Percentiles rank a stretch among this genome's conserved stretches.
phyloP scores from a whole-genome alignment of 2,329 filamentous ascomycete species.

The Sporothrix curviconia region DNA sequence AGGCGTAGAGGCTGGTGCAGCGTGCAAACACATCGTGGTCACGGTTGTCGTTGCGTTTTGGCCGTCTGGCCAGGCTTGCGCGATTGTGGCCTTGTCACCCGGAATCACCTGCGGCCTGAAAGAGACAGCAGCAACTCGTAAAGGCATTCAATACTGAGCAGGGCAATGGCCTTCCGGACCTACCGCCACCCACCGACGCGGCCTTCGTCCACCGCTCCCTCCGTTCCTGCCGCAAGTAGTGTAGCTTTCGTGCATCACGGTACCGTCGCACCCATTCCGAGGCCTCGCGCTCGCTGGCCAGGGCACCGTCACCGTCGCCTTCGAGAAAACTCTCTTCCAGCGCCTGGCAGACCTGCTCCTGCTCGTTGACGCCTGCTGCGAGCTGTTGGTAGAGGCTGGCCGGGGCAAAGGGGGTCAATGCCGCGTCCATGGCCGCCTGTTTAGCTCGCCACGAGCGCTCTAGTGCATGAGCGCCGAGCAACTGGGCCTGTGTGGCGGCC shows the following conservation, averaged over 20 bases:
- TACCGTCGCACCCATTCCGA: constrained; percentile 78
- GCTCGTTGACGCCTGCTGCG: constrained; percentile 69
- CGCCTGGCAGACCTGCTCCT: constrained; percentile 70
- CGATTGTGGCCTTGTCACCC: no score
- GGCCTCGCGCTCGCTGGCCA: constrained; percentile 73
- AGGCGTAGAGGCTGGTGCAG: no score
- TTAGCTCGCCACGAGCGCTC: constrained; percentile 90
- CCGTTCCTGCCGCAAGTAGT: constrained; percentile 75
- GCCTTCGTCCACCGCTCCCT: constrained; percentile 92
- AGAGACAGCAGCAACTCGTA: no score
- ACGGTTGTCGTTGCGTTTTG: no score
- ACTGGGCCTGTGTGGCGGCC: constrained; percentile 66
- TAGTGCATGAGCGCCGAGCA: constrained; percentile 75
- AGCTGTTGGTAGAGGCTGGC: constrained; percentile 80
- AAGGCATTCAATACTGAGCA: no score
- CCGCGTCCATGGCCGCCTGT: constrained; percentile 81
- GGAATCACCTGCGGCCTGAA: no score
- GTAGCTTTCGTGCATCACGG: constrained; percentile 69
- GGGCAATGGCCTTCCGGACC: neutral
- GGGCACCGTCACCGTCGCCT: constrained; percentile 48
- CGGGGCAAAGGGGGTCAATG: constrained; percentile 76
- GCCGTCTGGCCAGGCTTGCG: no score
- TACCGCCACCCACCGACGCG: constrained; percentile 89
- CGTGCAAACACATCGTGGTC: no score
- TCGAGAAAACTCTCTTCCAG: constrained; percentile 89